Evolutionary conservation across 129 eudicot species (phyloP).

Genomic region (Centella asiatica): DNA sequence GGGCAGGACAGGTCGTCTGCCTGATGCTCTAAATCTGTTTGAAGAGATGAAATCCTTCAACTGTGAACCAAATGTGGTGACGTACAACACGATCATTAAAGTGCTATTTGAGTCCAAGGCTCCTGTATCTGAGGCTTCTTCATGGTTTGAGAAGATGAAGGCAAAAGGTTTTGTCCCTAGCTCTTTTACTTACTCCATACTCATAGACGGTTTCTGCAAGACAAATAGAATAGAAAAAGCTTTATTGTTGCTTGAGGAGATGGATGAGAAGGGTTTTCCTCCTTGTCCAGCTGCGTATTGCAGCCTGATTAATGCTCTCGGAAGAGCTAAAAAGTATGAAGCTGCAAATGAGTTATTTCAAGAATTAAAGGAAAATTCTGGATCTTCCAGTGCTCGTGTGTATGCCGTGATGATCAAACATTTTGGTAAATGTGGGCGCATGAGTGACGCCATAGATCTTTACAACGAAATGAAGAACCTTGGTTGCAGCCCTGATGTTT

Average conservation of each 20-base stretch:
- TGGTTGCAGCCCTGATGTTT: slow-evolving; percentile 61
- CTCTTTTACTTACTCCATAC: slow-evolving; percentile 77
- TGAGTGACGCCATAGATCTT: slow-evolving; percentile 62
- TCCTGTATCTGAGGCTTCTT: slow-evolving; percentile 45
- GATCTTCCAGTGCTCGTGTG: slow-evolving; percentile 67
- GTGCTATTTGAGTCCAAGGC: slow-evolving; percentile 56
- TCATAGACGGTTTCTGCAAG: slow-evolving; percentile 90
- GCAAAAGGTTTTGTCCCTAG: slow-evolving; percentile 56
- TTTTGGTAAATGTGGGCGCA: slow-evolving; percentile 74
- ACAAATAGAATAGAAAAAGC: slow-evolving; percentile 75
- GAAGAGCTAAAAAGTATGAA: slow-evolving; percentile 83
- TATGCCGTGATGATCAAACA: slow-evolving; percentile 93
- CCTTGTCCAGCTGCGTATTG: slow-evolving; percentile 96
- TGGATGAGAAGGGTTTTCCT: slow-evolving; percentile 94
- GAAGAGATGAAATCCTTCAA: slow-evolving; percentile 62
- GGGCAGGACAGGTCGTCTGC: slow-evolving; percentile 62
- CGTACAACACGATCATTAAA: slow-evolving; percentile 79
- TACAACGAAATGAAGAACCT: slow-evolving; percentile 61
- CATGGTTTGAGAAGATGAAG: slow-evolving; percentile 68
- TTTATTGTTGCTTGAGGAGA: slow-evolving; percentile 69
- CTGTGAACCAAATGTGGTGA: slow-evolving; percentile 79
- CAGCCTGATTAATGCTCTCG: slow-evolving; percentile 71
- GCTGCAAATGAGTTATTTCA: slow-evolving; percentile 90
- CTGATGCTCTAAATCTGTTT: slow-evolving; percentile 64
- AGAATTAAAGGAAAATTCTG: slow-evolving; percentile 81